Evolutionary conservation across 441 rosid species (phyloP).

Genomic region (Eruca vesicaria): DNA sequence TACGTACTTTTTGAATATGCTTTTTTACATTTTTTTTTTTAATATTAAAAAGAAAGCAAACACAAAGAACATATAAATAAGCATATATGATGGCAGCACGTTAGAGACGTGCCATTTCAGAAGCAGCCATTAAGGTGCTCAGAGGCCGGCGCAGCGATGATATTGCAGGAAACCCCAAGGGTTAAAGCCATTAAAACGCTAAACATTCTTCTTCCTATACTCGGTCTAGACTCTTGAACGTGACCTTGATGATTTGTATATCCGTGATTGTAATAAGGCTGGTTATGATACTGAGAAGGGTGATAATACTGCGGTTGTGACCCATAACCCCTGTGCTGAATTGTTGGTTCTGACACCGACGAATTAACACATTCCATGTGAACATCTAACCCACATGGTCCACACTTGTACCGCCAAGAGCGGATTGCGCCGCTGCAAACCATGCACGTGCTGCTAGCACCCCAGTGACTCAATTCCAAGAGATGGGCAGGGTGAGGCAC

Average conservation of each 20-base stretch:
- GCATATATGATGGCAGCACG: background rate
- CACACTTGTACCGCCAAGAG: slow-evolving; percentile 41
- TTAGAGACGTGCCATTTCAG: slow-evolving; percentile 14
- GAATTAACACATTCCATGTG: slow-evolving; percentile 36
- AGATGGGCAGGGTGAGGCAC: slow-evolving; percentile 30
- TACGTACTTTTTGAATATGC: background rate
- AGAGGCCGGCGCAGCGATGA: background rate
- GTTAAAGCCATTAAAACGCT: slow-evolving; percentile 10
- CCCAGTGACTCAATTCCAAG: slow-evolving; percentile 27
- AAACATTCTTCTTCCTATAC: slow-evolving; percentile 24
- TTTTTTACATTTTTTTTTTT: background rate
- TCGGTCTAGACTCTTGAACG: background rate
- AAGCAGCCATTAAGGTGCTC: background rate
- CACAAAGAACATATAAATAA: background rate
- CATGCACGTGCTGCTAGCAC: slow-evolving; percentile 24
- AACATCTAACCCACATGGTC: slow-evolving; percentile 26
- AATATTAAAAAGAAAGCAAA: background rate
- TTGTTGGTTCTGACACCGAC: background rate
- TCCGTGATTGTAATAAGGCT: slow-evolving; percentile 16
- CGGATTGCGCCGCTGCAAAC: slow-evolving; percentile 17
- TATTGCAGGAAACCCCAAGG: slow-evolving; percentile 7
- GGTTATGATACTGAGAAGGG: background rate
- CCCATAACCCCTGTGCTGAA: slow-evolving; percentile 2
- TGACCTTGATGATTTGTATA: slow-evolving; percentile 23
- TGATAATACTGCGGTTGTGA: background rate